Conservation (phyloP, 345 rosid species). For the Tarenaya hassleriana region DNA sequence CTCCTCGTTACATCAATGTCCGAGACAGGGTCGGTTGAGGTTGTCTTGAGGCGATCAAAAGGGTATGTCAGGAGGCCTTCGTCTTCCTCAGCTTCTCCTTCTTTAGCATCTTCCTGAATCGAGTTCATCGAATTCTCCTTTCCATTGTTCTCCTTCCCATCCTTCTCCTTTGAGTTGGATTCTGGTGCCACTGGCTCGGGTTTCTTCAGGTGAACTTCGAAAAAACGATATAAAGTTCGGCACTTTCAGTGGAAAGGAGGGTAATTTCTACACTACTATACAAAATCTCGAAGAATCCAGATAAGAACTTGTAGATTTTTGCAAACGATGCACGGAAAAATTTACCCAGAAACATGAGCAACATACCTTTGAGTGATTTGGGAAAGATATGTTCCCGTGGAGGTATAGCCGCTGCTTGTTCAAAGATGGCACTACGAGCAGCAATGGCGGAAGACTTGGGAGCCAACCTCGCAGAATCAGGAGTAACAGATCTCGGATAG, state of each 20-base stretch:
- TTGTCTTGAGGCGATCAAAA: conserved; percentile 68
- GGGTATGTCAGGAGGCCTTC: conserved; percentile 76
- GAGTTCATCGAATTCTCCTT: conserved; percentile 60
- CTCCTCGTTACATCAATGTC: conserved; percentile 93
- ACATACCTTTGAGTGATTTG: conserved; percentile 62
- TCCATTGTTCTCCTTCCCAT: conserved; percentile 23
- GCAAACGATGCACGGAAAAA: not conserved
- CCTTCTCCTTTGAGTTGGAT: conserved; percentile 37
- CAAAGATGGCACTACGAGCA: conserved; percentile 60
- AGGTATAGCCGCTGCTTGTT: conserved; percentile 49
- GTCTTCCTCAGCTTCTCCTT: conserved; percentile 86
- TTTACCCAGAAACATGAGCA: not conserved
- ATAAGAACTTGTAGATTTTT: not conserved
- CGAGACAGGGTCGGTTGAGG: conserved; percentile 55
- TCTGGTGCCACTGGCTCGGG: conserved; percentile 41
- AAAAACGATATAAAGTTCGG: not conserved
- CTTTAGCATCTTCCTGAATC: conserved; percentile 83
- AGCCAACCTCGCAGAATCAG: conserved; percentile 56
- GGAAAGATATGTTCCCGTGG: conserved; percentile 66
- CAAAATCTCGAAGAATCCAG: not conserved
- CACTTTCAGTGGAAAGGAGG: not conserved
- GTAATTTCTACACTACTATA: too few relatives aligned
- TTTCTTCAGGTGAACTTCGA: conserved; percentile 45
- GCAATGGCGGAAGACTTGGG: conserved; percentile 71
- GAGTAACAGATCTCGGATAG: conserved; percentile 85